Evolutionary conservation across 73 alveolate species (phyloP), one percentile per base, ranked within the genome.

Genomic region (Stentor roeselii): DNA sequence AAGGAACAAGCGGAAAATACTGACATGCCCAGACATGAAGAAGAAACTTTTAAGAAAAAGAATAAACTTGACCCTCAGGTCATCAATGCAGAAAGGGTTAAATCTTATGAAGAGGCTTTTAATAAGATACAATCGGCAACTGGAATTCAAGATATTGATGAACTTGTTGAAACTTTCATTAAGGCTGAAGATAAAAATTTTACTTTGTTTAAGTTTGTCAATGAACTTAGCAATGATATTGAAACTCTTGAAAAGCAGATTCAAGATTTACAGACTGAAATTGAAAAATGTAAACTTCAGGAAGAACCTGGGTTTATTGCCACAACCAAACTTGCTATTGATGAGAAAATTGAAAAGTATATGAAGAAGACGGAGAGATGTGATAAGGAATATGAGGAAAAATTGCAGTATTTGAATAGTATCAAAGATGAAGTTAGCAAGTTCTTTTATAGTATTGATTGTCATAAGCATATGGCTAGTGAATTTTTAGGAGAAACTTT

Each of bases 141-240:
- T 36, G 98, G 98, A 3, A 93, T 93, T 39, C 92, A 87, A 40
- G 98, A 93, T 82, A 89, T 93, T 39, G 98, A 93, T 82, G 92
- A 85, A 35, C 89, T 93, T 41, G 96, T 93, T 32, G 84, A 82
- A 37, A 93, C 85, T 85, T 93, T 93, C 90, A 91, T 93, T 42
- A 60, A 60, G 36, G 98, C 98, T 0, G 98, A 93, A 86, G 98
- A 93, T 82, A 88, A 90, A 38, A 91, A 90, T 67, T 93, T 93
- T 86, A 87, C 95, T 36, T 88, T 93, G 36, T 93, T 93, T 87
- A 91, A 89, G 85, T 93, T 91, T 78, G 95, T 89, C 78, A 93
- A 93, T 60, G 98, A 91, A 75, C 91, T 91, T 35, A 74, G 90
- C 76, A 92, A 89, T 14, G 98, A 93, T 50, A 93, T 93, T 36